Percentiles rank a stretch among this genome's conserved stretches.
Evolutionary conservation across 768 basidiomycete species (phyloP).

Genomic region (Rhizopogon vulgaris): DNA sequence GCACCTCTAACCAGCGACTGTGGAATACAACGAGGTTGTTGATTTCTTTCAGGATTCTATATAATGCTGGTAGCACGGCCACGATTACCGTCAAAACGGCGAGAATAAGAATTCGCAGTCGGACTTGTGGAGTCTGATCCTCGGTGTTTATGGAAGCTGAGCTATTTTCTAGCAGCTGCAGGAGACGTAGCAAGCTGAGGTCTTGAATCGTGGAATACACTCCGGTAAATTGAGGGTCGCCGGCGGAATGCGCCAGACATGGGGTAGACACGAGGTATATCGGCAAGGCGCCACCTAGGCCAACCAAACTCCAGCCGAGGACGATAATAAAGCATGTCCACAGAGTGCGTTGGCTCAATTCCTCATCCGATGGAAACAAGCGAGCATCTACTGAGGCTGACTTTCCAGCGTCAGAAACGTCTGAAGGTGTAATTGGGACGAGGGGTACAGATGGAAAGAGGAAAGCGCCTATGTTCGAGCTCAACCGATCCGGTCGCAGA

Average conservation of each 20-base stretch:
- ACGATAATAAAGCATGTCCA: constrained; percentile 61
- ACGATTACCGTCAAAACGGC: constrained; percentile 56
- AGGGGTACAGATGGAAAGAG: constrained; percentile 66
- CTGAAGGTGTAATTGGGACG: constrained; percentile 49
- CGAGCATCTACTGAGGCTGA: constrained; percentile 44
- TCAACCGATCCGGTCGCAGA: constrained; percentile 56
- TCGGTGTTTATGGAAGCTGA: constrained; percentile 26
- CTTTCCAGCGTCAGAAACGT: constrained; percentile 49
- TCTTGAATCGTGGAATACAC: constrained; percentile 66
- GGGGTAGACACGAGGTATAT: constrained; percentile 65
- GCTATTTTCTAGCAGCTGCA: constrained; percentile 50
- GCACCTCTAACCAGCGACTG: constrained; percentile 52
- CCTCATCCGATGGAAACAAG: constrained; percentile 70
- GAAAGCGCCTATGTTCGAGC: constrained; percentile 57
- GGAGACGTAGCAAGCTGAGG: constrained; percentile 68
- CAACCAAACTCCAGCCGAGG: constrained; percentile 62
- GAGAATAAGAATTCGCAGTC: constrained; percentile 62
- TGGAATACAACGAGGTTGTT: constrained; percentile 48
- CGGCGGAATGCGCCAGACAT: constrained; percentile 53
- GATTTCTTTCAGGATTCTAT: constrained; percentile 61
- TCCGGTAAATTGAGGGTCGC: constrained; percentile 43
- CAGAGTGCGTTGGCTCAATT: constrained; percentile 64
- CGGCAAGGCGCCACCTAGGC: constrained; percentile 66
- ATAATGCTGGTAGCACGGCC: constrained; percentile 60
- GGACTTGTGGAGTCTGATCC: constrained; percentile 37